Percentiles rank a stretch among this genome's conserved stretches.
phyloP scores from a whole-genome alignment of 257 asterid species.

The Salvia miltiorrhiza region DNA sequence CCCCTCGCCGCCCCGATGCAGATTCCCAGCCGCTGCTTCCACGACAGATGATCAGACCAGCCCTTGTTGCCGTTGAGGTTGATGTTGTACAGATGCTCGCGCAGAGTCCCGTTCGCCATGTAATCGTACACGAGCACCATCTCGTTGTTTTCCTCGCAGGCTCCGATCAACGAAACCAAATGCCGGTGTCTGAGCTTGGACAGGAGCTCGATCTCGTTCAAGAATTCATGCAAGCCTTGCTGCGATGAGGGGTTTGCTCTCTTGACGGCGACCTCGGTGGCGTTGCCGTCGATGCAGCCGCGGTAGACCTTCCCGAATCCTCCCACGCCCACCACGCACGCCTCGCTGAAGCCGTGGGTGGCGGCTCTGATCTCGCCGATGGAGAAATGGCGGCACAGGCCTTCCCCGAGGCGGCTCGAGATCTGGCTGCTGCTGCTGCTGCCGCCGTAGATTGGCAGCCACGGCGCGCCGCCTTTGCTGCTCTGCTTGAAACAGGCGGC shows the following conservation, averaged over 20 bases:
- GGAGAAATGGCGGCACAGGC: slow-evolving; percentile 59
- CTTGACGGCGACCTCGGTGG: slow-evolving; percentile 53
- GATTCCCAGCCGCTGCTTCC: slow-evolving; percentile 64
- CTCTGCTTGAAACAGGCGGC: slow-evolving; percentile 15
- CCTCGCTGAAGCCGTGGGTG: slow-evolving; percentile 54
- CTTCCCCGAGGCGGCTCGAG: slow-evolving; percentile 42
- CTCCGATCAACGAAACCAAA: slow-evolving; percentile 73
- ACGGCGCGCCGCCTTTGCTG: slow-evolving; percentile 3
- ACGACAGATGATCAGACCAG: no score
- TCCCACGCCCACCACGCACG: slow-evolving; percentile 67
- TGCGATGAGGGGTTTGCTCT: slow-evolving; percentile 60
- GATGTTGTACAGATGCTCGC: slow-evolving; percentile 60
- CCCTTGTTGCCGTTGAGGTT: neutral
- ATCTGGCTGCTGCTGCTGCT: slow-evolving; percentile 36
- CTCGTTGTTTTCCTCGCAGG: slow-evolving; percentile 70
- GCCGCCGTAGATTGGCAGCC: slow-evolving; percentile 51
- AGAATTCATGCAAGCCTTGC: slow-evolving; percentile 72
- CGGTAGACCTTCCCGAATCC: slow-evolving; percentile 83
- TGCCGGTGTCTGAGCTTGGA: slow-evolving; percentile 76
- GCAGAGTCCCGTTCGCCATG: slow-evolving; percentile 76
- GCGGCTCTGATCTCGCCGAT: slow-evolving; percentile 52
- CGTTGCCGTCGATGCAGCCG: slow-evolving; percentile 48
- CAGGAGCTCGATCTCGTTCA: slow-evolving; percentile 69
- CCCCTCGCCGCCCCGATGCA: slow-evolving; percentile 79
- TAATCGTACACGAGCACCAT: slow-evolving; percentile 81